phyloP scores from a whole-genome alignment of 768 basidiomycete species.

The Arthromyces matolae region DNA sequence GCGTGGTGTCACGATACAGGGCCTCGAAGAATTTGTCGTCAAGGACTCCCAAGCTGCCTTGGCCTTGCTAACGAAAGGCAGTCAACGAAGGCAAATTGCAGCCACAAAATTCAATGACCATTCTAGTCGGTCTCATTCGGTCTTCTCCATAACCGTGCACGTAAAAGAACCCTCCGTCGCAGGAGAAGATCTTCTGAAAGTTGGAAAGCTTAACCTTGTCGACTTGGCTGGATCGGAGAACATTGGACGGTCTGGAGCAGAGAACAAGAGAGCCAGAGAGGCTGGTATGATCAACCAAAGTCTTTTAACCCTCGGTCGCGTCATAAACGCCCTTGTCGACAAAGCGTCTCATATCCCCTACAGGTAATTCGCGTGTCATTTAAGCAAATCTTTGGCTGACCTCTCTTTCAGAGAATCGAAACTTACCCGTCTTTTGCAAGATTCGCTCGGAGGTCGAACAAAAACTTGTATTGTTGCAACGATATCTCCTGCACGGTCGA shows the following conservation, averaged over 20 bases:
- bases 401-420: constrained; percentile 76
- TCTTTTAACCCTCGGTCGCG: constrained; percentile 91
- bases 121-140: constrained; percentile 94
- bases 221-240: constrained; percentile 98
- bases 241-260: constrained; percentile 92
- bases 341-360: constrained; percentile 91
- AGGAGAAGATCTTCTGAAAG: constrained; percentile 86
- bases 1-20: constrained; percentile 89
- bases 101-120: constrained; percentile 98
- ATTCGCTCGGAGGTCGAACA: constrained; percentile 95
- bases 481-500: constrained; percentile 88
- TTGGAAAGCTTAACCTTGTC: constrained; percentile 95
- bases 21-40: constrained; percentile 86
- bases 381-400: not conserved
- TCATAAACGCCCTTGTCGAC: constrained; percentile 95
- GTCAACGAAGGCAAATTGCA: constrained; percentile 86
- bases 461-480: constrained; percentile 99
- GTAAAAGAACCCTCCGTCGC: constrained; percentile 74
- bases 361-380: constrained; percentile 63
- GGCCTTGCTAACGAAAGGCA: constrained; percentile 82
- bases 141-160: constrained; percentile 95
- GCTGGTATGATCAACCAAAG: constrained; percentile 99
- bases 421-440: constrained; percentile 94
- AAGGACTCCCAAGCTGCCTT: constrained; percentile 82
- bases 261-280: constrained; percentile 91